Conservation (phyloP, 2,329 filamentous ascomycete species). For the Didymosphaeria variabile region DNA sequence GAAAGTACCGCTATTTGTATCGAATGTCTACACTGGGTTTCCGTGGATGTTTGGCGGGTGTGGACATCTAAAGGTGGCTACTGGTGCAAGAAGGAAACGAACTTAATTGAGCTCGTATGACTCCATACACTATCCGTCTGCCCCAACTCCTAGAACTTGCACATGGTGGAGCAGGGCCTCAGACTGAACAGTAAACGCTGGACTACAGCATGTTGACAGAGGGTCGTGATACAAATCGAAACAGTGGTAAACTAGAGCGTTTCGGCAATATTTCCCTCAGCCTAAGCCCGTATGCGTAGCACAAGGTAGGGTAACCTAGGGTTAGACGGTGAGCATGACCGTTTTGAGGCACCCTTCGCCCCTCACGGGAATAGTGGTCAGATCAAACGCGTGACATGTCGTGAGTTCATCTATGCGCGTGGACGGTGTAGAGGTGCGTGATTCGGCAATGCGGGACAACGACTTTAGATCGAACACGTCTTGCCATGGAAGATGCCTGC, state of each 20-base stretch:
- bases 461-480: background rate
- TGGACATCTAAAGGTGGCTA: no score
- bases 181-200: no score
- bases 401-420: slow-evolving; percentile 8
- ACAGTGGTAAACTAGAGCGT: background rate
- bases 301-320: background rate
- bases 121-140: no score
- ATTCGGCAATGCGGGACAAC: slow-evolving; percentile 6
- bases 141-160: no score
- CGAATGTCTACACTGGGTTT: no score
- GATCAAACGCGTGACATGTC: background rate
- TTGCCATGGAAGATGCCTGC: background rate
- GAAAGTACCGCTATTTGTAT: no score
- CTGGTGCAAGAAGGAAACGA: no score
- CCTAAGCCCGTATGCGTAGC: background rate
- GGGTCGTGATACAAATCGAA: background rate
- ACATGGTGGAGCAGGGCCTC: no score
- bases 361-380: background rate
- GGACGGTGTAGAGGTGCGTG: background rate
- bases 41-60: no score
- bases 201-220: no score
- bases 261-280: background rate
- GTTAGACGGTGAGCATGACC: background rate
- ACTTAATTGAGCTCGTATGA: no score
- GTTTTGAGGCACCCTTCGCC: background rate